Conservation (phyloP, 108 stramenopile genomes). For the Nitzschia inconspicua region DNA sequence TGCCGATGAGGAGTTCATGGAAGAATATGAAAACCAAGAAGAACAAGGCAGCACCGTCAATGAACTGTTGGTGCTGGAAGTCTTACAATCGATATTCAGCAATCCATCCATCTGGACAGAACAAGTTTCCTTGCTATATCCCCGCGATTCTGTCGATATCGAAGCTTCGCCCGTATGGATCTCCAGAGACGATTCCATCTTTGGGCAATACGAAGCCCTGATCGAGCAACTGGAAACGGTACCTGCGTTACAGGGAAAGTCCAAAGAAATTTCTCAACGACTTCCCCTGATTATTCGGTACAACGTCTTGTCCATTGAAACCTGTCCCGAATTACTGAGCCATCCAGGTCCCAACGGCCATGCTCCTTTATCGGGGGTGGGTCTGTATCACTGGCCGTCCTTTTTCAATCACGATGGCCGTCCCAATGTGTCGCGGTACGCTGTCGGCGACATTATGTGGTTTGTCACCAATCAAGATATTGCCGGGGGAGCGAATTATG, state of each 20-base stretch:
- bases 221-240: conserved; percentile 27
- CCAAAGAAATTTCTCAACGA: conserved; percentile 50
- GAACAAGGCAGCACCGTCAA: conserved; percentile 40
- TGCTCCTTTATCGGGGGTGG: conserved; percentile 50
- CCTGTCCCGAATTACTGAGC: conserved; percentile 59
- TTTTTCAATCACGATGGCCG: conserved; percentile 71
- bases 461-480: conserved; percentile 73
- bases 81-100: conserved; percentile 37
- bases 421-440: conserved; percentile 64
- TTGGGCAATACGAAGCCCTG: conserved; percentile 30
- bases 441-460: conserved; percentile 80
- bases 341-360: conserved; percentile 55
- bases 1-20: conserved; percentile 23
- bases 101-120: conserved; percentile 56
- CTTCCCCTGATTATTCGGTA: conserved; percentile 74
- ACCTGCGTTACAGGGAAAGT: conserved; percentile 13
- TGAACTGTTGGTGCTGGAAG: conserved; percentile 50
- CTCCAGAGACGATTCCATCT: conserved; percentile 43
- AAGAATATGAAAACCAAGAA: conserved; percentile 28
- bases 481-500: conserved; percentile 52
- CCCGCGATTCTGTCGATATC: conserved; percentile 42
- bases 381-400: conserved; percentile 53
- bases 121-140: conserved; percentile 49
- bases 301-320: conserved; percentile 65
- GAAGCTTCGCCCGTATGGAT: conserved; percentile 50